Evolutionary conservation across 2,329 filamentous ascomycete genomes (phyloP).

Genomic region (Xylaria multiplex): DNA sequence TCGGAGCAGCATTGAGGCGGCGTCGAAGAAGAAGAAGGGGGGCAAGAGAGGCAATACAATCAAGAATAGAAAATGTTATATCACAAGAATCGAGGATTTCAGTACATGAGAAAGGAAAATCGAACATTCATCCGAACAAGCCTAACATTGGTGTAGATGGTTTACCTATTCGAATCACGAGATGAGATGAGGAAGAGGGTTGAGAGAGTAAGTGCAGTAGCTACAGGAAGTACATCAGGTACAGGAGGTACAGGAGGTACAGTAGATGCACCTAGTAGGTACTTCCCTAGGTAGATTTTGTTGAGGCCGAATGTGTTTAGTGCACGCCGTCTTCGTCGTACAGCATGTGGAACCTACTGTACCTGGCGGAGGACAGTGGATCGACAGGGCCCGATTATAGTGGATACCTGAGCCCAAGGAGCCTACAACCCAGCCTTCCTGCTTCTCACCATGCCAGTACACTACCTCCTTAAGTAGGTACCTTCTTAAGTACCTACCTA

Average conservation of each 20-base stretch:
- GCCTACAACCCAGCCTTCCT: constrained; percentile 1
- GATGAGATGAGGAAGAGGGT: background rate
- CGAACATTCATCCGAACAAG: constrained; percentile 3
- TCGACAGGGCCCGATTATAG: constrained; percentile 14
- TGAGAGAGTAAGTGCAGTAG: background rate
- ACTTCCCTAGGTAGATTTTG: background rate
- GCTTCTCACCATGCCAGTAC: background rate
- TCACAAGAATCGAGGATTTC: background rate
- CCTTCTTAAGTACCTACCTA: too few relatives aligned
- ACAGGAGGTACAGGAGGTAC: background rate
- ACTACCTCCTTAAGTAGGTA: too few relatives aligned
- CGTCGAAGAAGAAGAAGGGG: background rate
- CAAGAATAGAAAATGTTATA: background rate
- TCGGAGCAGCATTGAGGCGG: constrained; percentile 17
- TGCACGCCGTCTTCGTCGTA: too few relatives aligned
- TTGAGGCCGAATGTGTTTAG: background rate
- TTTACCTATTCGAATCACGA: background rate
- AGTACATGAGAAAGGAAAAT: background rate
- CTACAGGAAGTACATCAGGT: too few relatives aligned
- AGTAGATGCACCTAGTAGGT: too few relatives aligned
- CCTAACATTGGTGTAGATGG: constrained; percentile 16
- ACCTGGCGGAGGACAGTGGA: constrained; percentile 10
- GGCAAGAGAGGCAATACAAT: constrained; percentile 4
- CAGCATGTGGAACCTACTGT: background rate
- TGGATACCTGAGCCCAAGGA: constrained; percentile 1